phyloP scores from a whole-genome alignment of 805 yeast species.

The Starmera quercuum region DNA sequence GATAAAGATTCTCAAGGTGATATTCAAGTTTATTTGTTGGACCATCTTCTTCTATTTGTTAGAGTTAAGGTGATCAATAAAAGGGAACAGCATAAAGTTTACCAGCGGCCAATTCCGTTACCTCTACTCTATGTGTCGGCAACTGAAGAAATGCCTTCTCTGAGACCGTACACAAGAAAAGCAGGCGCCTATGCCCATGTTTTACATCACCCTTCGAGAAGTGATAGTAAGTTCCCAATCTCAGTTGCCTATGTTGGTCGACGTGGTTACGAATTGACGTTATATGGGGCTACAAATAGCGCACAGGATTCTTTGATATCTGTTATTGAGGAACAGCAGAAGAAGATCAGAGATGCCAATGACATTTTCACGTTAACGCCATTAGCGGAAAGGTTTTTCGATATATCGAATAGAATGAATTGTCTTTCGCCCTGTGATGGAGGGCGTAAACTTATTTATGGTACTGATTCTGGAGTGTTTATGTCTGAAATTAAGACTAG shows the following conservation, averaged over 20 bases:
- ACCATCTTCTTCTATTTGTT: constrained; percentile 79
- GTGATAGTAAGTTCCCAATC: constrained; percentile 31
- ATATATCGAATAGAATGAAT: constrained; percentile 66
- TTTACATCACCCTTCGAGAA: constrained; percentile 13
- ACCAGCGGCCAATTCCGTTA: constrained; percentile 80
- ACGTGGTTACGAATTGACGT: constrained; percentile 35
- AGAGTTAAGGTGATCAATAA: constrained; percentile 82
- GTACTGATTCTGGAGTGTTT: constrained; percentile 88
- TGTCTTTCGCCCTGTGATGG: constrained; percentile 94
- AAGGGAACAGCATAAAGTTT: constrained; percentile 86
- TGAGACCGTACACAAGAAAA: constrained; percentile 34
- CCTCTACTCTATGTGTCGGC: constrained; percentile 69
- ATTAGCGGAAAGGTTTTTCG: constrained; percentile 69
- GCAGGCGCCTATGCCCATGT: constrained; percentile 22
- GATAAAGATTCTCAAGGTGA: constrained; percentile 69
- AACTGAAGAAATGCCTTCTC: constrained; percentile 69
- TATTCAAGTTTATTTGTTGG: constrained; percentile 81
- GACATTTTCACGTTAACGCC: constrained; percentile 77
- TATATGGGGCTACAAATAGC: constrained; percentile 34
- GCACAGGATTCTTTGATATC: constrained; percentile 78
- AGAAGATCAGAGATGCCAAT: constrained; percentile 57
- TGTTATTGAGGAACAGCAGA: constrained; percentile 74
- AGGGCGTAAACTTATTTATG: constrained; percentile 82
- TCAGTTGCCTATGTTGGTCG: constrained; percentile 44
- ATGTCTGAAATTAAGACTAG: constrained; percentile 56